These are phyloP conservation scores for Leptodontidium sp. DNA, from an alignment of 2,329 filamentous ascomycete genomes.

Conservation along the genomic window DNA sequence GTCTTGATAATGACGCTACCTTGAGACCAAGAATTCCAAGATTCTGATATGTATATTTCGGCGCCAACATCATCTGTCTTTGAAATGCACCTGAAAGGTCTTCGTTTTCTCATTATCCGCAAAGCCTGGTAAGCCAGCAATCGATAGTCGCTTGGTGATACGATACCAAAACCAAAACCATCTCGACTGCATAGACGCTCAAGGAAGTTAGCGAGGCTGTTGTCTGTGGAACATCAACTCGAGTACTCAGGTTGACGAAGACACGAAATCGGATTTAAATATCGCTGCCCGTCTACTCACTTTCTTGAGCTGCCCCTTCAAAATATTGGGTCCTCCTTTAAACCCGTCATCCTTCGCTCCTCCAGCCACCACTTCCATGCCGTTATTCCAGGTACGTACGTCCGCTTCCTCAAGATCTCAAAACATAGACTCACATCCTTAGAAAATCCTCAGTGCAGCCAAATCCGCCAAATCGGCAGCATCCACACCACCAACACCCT, in stretches of 20 bases:
- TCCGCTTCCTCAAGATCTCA: background rate
- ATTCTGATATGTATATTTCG: background rate
- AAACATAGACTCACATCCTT: background rate
- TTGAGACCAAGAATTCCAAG: constrained; percentile 14
- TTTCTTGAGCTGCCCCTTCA: background rate
- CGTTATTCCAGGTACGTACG: constrained; percentile 1
- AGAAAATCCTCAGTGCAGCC: constrained; percentile 12
- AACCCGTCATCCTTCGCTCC: background rate
- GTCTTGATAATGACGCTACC: background rate
- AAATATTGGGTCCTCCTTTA: background rate
- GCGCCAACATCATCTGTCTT: background rate
- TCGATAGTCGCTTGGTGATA: background rate
- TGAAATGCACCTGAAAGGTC: background rate
- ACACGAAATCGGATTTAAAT: background rate
- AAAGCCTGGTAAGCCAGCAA: background rate
- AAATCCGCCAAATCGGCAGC: background rate
- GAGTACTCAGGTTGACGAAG: background rate
- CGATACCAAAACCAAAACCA: background rate
- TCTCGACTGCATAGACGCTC: background rate
- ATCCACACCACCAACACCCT: background rate
- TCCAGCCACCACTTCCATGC: background rate
- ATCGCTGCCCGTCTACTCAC: background rate
- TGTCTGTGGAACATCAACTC: background rate
- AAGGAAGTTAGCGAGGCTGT: background rate
- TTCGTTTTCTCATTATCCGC: background rate